Base-by-base conservation (phyloP, 441 rosid genomes). In the Aleurites moluccanus region DNA sequence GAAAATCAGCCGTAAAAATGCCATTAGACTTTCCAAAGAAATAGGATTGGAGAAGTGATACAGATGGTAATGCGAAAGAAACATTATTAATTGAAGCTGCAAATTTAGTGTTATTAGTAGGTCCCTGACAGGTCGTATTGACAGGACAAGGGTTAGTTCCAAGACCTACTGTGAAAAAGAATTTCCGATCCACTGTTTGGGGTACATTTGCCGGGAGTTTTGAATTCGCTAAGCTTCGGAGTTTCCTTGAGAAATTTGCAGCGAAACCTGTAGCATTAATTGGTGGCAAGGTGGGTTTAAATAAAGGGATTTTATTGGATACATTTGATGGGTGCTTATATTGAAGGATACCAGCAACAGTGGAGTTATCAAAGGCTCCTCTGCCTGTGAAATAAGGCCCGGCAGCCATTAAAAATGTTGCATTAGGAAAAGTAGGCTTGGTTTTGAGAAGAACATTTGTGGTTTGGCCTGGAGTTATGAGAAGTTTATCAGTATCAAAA, bases 101-200 rank as follows among this genome's bases (percentile, higher is more conserved):
- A 35, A 92, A 89, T 56, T 81, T 88, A 1, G 92, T 85, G 9
- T 73, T 81, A 65, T 86, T 85, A 1, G 70, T 72, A 0, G 92
- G 91, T 3, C 97, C 97, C 70, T 89, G 92, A 67, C 96, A 91
- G 11, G 92, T 92, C 62, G 83, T 86, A 74, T 88, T 89, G 28
- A 69, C 71, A 2, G 88, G 90, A 66, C 94, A 91, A 4, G 91
- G 89, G 25, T 30, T 77, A 11, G 85, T 82, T 79, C 96, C 96
- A 18, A 92, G 83, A 25, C 91, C 88, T 2, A 91, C 80, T 0
- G 94, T 81, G 85, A 92, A 89, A 71, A 87, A 83, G 67, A 83
- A 86, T 0, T 73, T 75, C 64, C 74, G 78, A 66, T 87, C 89
- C 2, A 87, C 88, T 0, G 62, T 80, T 79, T 80, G 69, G 1